phyloP scores from a whole-genome alignment of 2,329 filamentous ascomycete species.

The Sarocladium strictum region DNA sequence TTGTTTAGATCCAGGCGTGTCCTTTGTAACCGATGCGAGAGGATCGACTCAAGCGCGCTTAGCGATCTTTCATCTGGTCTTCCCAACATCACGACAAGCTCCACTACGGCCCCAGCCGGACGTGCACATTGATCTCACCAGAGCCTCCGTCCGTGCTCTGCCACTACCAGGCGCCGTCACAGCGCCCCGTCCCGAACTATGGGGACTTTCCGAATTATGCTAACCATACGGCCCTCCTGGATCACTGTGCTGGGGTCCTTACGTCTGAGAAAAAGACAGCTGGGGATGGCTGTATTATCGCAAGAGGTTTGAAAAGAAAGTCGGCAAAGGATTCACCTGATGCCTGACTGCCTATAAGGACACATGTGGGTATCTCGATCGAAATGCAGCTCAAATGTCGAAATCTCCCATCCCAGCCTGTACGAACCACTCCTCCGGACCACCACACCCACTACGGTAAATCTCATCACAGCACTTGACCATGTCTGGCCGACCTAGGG shows the following conservation, averaged over 20 bases:
- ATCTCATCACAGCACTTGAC: slow-evolving; percentile 1
- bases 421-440: slow-evolving; percentile 3
- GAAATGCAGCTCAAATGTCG: not conserved
- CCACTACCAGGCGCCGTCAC: not conserved
- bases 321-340: too few relatives aligned
- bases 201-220: not conserved
- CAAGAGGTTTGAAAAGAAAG: too few relatives aligned
- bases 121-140: not conserved
- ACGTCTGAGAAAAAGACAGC: too few relatives aligned
- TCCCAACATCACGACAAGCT: not conserved
- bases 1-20: too few relatives aligned
- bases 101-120: not conserved
- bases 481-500: not conserved
- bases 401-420: too few relatives aligned
- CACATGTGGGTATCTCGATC: not conserved
- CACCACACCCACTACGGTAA: too few relatives aligned
- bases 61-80: not conserved
- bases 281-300: too few relatives aligned
- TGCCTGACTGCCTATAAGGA: not conserved
- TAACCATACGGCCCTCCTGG: not conserved
- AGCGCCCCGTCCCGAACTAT: slow-evolving; percentile 6
- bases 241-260: not conserved
- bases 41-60: too few relatives aligned
- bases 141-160: not conserved
- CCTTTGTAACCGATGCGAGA: too few relatives aligned